phyloP scores from a whole-genome alignment of 768 basidiomycete species.

The Coprinopsis marcescibilis region DNA sequence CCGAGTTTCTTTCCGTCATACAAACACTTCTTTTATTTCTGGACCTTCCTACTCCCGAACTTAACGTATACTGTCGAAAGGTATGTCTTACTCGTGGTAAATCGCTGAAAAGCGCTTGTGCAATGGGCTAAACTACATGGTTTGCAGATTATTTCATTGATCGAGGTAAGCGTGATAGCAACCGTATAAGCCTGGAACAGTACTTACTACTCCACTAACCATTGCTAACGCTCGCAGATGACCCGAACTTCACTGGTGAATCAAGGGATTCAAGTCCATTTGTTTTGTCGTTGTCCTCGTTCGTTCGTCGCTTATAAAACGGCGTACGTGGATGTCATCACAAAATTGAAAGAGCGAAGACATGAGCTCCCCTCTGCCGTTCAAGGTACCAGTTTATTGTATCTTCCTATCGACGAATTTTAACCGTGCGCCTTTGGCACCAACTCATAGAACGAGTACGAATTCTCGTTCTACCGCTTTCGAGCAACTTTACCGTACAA shows the following conservation, averaged over 20 bases:
- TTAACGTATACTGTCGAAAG: slow-evolving; percentile 1
- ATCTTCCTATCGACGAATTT: not conserved
- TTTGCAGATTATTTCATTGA: slow-evolving; percentile 9
- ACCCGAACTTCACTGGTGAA: slow-evolving; percentile 41
- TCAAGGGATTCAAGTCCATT: slow-evolving; percentile 37
- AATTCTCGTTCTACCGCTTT: slow-evolving; percentile 30
- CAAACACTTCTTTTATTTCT: slow-evolving; percentile 1
- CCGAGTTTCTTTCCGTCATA: slow-evolving; percentile 1
- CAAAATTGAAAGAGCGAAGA: slow-evolving; percentile 32
- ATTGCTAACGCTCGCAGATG: slow-evolving; percentile 25
- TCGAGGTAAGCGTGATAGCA: slow-evolving; percentile 2
- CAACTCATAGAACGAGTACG: slow-evolving; percentile 24
- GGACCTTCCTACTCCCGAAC: not conserved
- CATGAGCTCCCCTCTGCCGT: slow-evolving; percentile 24
- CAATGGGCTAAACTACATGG: not conserved
- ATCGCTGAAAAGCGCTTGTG: not conserved
- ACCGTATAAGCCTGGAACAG: too few species aligned
- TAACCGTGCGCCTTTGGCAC: slow-evolving; percentile 3
- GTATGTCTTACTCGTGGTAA: slow-evolving; percentile 2
- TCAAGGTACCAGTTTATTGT: slow-evolving; percentile 25
- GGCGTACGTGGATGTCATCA: slow-evolving; percentile 44
- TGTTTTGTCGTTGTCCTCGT: slow-evolving; percentile 40
- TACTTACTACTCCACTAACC: not conserved
- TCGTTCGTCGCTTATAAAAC: slow-evolving; percentile 36
- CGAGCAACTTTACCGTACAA: slow-evolving; percentile 22